Evolutionary conservation across 352 stramenopile species (phyloP), one percentile per base, ranked within the genome.

Genomic region (Blastocystis sp.): DNA sequence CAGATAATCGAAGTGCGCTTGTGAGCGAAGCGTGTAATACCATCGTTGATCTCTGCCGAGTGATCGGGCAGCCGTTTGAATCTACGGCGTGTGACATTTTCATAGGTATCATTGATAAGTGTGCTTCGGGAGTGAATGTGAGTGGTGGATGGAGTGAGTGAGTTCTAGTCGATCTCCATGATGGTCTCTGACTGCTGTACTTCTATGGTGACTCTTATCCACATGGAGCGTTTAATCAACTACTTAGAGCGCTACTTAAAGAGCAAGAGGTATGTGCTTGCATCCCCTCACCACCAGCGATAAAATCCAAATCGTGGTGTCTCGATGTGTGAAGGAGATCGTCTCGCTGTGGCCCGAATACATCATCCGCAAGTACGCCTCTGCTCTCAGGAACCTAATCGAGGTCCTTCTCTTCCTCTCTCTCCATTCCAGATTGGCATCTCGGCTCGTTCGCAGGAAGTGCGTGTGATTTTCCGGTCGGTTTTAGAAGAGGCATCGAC

Each of bases 221-320:
- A 43, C n/a, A 85, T 85, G 73, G 73, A 85, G 16, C 73, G 73
- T n/a, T 13, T 85, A 18, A 62, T 85, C 63, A 37, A n/a, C 37
- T 41, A 69, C 20, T 24, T 85, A 3, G 54, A 68, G 3, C 73
- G 73, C 53, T 85, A 66, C 47, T 26, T 85, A 24, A 66, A 65
- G 37, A 64, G 54, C 63, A 50, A 41, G 47, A 85, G 73, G 73
- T 68, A 37, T 11, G 9, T 11, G 43, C 13, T 3, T 37, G 7
- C 26, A 16, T 9, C 66, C 30, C 20, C 9, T 13, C 20, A 26
- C 4, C n/a, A 59, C 39, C 30, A 78, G 66, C 50, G 66, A 78
- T 53, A 78, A 78, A 26, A 45, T 78, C 34, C 66, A 78, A 53
- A 47, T 78, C 30, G 43, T 24, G 18, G 39, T 45, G 20, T 39